Conservation (phyloP, 2,329 filamentous ascomycete species). For the Diaporthe australafricana region DNA sequence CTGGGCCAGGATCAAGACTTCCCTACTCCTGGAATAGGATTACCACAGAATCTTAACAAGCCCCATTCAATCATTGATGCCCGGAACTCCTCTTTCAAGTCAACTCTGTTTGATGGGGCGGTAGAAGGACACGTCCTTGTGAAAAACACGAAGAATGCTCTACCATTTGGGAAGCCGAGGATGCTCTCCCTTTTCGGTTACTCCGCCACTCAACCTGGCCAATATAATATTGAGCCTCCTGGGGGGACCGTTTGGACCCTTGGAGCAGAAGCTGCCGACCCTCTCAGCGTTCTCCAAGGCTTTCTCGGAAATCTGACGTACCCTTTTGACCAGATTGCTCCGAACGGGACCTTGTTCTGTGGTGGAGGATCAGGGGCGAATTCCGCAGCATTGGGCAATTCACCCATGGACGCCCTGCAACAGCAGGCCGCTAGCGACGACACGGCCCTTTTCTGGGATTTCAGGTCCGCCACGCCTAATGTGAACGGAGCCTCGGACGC, state of each 20-base stretch:
- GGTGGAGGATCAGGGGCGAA: conserved; percentile 59
- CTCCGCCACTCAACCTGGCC: conserved; percentile 61
- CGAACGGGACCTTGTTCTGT: conserved; percentile 57
- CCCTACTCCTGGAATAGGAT: conserved; percentile 60
- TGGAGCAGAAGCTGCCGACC: conserved; percentile 53
- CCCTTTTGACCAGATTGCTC: conserved; percentile 44
- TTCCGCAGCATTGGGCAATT: conserved; percentile 54
- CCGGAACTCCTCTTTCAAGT: conserved; percentile 57
- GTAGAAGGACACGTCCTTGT: conserved; percentile 73
- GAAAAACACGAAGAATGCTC: conserved; percentile 67
- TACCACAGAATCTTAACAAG: conserved; percentile 59
- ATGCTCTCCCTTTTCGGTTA: conserved; percentile 72
- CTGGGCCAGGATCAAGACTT: conserved; percentile 63
- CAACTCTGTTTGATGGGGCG: conserved; percentile 64
- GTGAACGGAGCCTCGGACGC: conserved; percentile 67
- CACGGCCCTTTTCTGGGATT: conserved; percentile 71
- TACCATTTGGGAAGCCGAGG: conserved; percentile 64
- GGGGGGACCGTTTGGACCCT: conserved; percentile 52
- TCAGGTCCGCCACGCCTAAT: conserved; percentile 57
- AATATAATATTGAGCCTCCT: conserved; percentile 49
- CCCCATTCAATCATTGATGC: conserved; percentile 67
- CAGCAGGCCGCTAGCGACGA: conserved; percentile 64
- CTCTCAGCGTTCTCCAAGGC: conserved; percentile 45
- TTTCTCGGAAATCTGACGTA: conserved; percentile 43
- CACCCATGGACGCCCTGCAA: conserved; percentile 67